These are phyloP conservation scores for Malus hybrid DNA, from an alignment of 331 rosid species.

Conservation along the genomic window DNA sequence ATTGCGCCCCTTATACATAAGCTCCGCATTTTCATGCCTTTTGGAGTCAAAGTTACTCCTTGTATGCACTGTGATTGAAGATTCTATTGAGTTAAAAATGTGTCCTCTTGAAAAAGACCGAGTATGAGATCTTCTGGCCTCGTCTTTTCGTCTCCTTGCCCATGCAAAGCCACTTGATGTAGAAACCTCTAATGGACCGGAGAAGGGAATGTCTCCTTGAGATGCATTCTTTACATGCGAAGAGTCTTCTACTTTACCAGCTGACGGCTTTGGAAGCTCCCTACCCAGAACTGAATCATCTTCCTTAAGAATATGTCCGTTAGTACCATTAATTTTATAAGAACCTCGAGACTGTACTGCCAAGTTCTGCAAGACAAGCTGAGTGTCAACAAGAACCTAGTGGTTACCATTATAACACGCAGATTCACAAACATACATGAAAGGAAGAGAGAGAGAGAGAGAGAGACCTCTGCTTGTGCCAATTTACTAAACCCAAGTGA, in stretches of 20 bases:
- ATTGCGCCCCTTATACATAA: conserved; percentile 15
- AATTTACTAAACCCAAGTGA: conserved; percentile 59
- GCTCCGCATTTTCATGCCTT: conserved; percentile 56
- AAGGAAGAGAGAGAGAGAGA: too few species aligned
- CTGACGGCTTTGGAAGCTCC: conserved; percentile 40
- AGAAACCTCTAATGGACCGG: conserved; percentile 91
- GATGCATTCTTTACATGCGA: conserved; percentile 65
- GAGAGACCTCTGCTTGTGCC: conserved; percentile 60
- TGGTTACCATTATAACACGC: neutral
- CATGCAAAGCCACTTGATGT: conserved; percentile 97
- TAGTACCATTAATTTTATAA: conserved; percentile 33
- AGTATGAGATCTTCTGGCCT: conserved; percentile 51
- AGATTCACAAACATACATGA: neutral
- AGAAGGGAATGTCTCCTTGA: conserved; percentile 82
- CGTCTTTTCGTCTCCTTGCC: conserved; percentile 91
- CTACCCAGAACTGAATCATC: conserved; percentile 20
- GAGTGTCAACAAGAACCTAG: conserved; percentile 11
- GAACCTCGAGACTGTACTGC: conserved; percentile 32
- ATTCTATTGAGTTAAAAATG: conserved; percentile 47
- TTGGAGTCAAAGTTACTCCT: conserved; percentile 42
- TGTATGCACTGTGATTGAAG: conserved; percentile 32
- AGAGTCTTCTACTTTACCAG: conserved; percentile 50
- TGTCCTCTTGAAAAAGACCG: conserved; percentile 86
- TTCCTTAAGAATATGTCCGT: conserved; percentile 35
- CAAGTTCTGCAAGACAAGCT: conserved; percentile 48